Percentiles rank a stretch among this genome's conserved stretches.
These are phyloP conservation scores for Fusarium clavum DNA, from an alignment of 2,329 filamentous ascomycete species.

Conservation along the genomic window DNA sequence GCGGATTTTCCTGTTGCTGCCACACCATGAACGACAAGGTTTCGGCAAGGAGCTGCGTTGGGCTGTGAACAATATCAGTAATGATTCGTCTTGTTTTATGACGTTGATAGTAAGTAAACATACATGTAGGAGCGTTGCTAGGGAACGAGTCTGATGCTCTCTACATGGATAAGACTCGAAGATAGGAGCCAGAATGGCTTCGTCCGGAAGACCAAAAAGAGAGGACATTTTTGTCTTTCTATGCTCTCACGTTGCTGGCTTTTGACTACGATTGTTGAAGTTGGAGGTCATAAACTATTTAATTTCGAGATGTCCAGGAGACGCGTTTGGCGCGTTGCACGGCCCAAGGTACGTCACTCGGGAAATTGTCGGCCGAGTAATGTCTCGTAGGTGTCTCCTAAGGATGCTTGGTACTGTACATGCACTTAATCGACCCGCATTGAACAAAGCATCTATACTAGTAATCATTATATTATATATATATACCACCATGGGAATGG, in stretches of 20 bases:
- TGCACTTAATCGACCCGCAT: neutral
- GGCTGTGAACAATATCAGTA: slow-evolving; percentile 58
- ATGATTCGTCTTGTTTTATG: neutral
- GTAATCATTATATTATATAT: neutral
- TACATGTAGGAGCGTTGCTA: slow-evolving; percentile 67
- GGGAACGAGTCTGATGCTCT: slow-evolving; percentile 67
- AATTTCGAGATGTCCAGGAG: slow-evolving; percentile 26
- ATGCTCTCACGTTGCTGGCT: neutral
- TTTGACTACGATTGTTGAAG: slow-evolving; percentile 7
- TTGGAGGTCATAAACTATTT: slow-evolving; percentile 21
- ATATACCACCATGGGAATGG: neutral
- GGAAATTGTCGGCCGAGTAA: slow-evolving; percentile 39
- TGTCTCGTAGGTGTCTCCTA: neutral
- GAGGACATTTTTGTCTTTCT: slow-evolving; percentile 48
- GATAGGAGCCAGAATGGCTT: slow-evolving; percentile 60
- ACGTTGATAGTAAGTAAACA: slow-evolving; percentile 31
- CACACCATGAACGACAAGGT: slow-evolving; percentile 84
- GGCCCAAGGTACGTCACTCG: slow-evolving; percentile 44
- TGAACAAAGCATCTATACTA: neutral
- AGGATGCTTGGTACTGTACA: neutral
- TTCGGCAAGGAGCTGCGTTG: slow-evolving; percentile 74
- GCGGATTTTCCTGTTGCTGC: slow-evolving; percentile 88
- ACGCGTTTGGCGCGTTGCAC: slow-evolving; percentile 48
- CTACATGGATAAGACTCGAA: slow-evolving; percentile 66
- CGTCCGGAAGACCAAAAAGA: slow-evolving; percentile 65